Conservation (phyloP, 805 yeast genomes). For the Candida hungchunana region DNA sequence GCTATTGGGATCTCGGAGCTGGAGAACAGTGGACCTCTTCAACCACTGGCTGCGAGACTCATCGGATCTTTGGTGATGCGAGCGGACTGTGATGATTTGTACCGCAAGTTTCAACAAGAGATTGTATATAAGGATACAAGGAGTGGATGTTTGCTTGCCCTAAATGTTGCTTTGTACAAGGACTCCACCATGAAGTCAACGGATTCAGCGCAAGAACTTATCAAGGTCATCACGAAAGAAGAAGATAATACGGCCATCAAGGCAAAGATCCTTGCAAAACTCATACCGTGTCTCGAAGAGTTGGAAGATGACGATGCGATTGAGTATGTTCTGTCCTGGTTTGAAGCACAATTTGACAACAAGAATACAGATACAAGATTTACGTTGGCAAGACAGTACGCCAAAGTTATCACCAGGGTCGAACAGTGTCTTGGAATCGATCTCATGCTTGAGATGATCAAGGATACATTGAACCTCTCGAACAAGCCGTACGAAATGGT, state of each 20-base stretch:
- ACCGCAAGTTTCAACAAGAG: constrained; percentile 9
- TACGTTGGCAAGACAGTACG: constrained; percentile 60
- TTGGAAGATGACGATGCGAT: constrained; percentile 26
- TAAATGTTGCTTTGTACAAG: constrained; percentile 23
- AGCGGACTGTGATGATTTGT: constrained; percentile 18
- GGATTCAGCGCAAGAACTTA: too few species aligned
- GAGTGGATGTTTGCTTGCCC: constrained; percentile 15
- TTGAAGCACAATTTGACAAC: constrained; percentile 41
- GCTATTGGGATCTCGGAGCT: constrained; percentile 11
- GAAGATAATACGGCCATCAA: constrained; percentile 12
- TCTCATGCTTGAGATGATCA: constrained; percentile 28
- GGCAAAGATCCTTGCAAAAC: constrained; percentile 25
- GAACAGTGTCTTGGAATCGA: constrained; percentile 39
- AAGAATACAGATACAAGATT: constrained; percentile 57
- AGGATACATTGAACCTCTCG: constrained; percentile 25
- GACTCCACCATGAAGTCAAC: constrained; percentile 12
- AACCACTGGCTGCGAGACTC: constrained; percentile 28
- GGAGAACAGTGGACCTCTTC: constrained; percentile 37
- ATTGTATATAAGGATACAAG: too few species aligned
- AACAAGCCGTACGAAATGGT: constrained; percentile 30
- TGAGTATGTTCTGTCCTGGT: constrained; percentile 46
- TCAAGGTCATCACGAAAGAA: too few species aligned
- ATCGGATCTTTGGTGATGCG: constrained; percentile 30
- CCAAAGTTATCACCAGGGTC: constrained; percentile 39
- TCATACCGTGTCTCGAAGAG: constrained; percentile 14